phyloP scores from a whole-genome alignment of 441 rosid genomes.

The Syzygium syzygioides region DNA sequence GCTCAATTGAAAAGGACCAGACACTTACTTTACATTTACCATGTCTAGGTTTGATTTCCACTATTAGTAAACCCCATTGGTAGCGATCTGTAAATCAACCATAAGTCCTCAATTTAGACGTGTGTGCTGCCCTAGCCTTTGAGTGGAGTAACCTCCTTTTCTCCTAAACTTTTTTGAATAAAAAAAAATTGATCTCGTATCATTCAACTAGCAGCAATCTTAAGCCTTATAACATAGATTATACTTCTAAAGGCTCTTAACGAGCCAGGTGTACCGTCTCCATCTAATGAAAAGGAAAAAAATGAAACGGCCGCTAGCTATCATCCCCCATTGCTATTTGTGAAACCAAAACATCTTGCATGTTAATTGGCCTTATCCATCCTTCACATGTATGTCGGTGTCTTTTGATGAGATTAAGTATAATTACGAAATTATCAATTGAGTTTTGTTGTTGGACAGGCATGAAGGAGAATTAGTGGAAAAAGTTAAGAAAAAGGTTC shows the following conservation, averaged over 20 bases:
- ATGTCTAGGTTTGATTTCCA: neutral
- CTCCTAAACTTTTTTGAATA: neutral
- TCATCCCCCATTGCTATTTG: neutral
- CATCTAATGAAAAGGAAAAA: neutral
- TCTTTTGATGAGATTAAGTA: neutral
- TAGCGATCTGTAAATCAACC: neutral
- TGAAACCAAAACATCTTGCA: neutral
- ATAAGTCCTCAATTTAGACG: neutral
- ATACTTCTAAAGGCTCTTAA: neutral
- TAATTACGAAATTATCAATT: neutral
- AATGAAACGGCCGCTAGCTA: neutral
- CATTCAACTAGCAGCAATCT: neutral
- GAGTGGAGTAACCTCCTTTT: neutral
- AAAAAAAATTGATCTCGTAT: neutral
- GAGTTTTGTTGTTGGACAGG: neutral
- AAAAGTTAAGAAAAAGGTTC: accelerated
- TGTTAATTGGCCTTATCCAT: neutral
- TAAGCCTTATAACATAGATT: neutral
- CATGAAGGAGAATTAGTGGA: neutral
- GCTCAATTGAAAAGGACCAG: neutral
- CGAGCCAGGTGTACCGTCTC: neutral
- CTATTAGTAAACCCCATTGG: neutral
- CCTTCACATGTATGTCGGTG: neutral
- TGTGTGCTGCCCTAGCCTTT: neutral
- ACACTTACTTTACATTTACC: neutral